These are phyloP conservation scores for Cercospora beticola DNA, from an alignment of 2,329 filamentous ascomycete species.

Conservation along the genomic window DNA sequence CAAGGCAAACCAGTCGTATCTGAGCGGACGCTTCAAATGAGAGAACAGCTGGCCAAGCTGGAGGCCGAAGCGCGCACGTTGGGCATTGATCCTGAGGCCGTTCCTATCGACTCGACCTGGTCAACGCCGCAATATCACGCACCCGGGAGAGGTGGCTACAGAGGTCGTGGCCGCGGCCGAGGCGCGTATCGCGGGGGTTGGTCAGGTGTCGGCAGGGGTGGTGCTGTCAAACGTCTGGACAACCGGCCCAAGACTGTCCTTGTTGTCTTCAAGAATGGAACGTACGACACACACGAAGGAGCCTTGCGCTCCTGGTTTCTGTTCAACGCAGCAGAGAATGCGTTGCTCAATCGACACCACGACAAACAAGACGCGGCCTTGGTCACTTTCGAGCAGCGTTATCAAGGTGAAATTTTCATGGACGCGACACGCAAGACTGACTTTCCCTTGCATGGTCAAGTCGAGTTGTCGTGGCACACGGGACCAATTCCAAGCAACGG, in stretches of 20 bases:
- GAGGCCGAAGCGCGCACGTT: conserved; percentile 70
- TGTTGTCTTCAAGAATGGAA: conserved; percentile 53
- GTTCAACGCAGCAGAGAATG: conserved; percentile 40
- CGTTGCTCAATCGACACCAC: conserved; percentile 42
- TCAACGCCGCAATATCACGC: conserved; percentile 8
- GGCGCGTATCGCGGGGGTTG: conserved; percentile 48
- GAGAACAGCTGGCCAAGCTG: conserved; percentile 68
- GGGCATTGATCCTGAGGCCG: conserved; percentile 63
- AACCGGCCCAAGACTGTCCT: conserved; percentile 70
- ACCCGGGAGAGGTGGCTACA: conserved; percentile 34
- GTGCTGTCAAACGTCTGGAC: conserved; percentile 65
- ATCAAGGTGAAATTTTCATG: conserved; percentile 62
- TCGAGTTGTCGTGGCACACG: conserved; percentile 63
- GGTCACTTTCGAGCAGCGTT: conserved; percentile 47
- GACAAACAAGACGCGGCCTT: conserved; percentile 41
- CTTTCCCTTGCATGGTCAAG: conserved; percentile 63
- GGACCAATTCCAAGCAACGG: conserved; percentile 8
- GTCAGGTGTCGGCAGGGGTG: conserved; percentile 45
- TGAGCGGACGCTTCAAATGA: conserved; percentile 63
- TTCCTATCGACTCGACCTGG: conserved; percentile 27
- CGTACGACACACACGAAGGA: conserved; percentile 68
- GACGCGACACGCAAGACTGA: conserved; percentile 17
- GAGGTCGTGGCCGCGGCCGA: conserved; percentile 43
- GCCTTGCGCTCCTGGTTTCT: conserved; percentile 66
- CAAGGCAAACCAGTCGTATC: conserved; percentile 38